Base-by-base conservation (phyloP, 768 basidiomycete species). In the Crepidotus variabilis region DNA sequence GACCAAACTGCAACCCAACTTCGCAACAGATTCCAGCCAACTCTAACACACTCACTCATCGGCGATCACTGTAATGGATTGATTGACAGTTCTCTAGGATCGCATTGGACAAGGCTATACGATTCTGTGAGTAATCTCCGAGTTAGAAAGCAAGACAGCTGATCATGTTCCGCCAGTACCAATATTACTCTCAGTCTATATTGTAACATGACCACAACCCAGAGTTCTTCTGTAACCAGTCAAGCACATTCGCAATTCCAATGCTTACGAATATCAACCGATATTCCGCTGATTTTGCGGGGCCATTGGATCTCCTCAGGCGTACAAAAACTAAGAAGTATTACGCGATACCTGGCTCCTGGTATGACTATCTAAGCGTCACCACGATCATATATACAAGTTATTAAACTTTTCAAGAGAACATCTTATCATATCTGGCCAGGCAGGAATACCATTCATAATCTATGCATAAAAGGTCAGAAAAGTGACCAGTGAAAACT, bases 91-190 rank as follows among this genome's bases (percentile, higher is more conserved):
- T 96, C 95, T 0, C 74, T 97, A 47, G 94, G 92, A 11, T 95
- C 92, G 32, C 87, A 91, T 59, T 98, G 95, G 89, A 98, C 97
- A 35, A 80, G 94, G 61, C 71, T 98, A 33, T 99, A 99, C 68
- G 97, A 99, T 71, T 97, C 93, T 58, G 92, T 93, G 65, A 65
- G 88, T 55, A 28, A 14, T 28, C 16, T 20, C 2, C 61, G 34
- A 36, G 10, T 39, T 33, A 46, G 1, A 16, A 39, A 47, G 7
- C 2, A 13, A 6, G 22, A 13, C 24, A 32, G 13, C 4, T 50
- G 6, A 22, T 54, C 32, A 56, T 36, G 20, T 51, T 18, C 33
- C 21, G 51, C 33, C 63, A 94, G 92, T 95, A 88, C 73, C 93
- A 95, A 78, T 95, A 94, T 68, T 94, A 94, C 69, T 93, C 92